Evolutionary conservation across 768 basidiomycete genomes (phyloP), one percentile per base, ranked within the genome.

Genomic region (Tephrocybe sp.): DNA sequence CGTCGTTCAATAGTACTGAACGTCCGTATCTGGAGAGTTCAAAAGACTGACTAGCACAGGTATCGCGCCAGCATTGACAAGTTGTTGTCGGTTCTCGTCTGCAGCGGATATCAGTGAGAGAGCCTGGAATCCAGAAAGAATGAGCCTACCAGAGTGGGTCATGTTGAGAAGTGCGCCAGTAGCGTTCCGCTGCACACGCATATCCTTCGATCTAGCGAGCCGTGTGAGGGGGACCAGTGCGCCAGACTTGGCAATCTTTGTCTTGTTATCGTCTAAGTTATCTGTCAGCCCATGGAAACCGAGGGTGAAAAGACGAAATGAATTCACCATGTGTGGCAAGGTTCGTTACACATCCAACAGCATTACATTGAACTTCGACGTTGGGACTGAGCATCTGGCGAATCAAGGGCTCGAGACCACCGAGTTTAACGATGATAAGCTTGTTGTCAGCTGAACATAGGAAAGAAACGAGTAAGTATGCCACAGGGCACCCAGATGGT

Each of bases 1-100:
- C 11, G 97, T 99, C 5, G 97, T 99, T 71, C 97, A 99, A 67
- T 99, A 99, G 65, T 99, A 99, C 68, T 99, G 97, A 2, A 99
- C 97, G 65, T 99, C 97, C n/a, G 97, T 99, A 67, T 99, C 97
- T 42, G 90, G 85, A 4, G 92, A 94, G 65, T 95, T 97, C 56
- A 99, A 76, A 28, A 99, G 78, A 63, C 88, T 88, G 58, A 99
- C 97, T 10, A 96, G 81, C 25, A 99, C 97, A 14, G 97, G 97
- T 53, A 99, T 98, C 18, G 97, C 97, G 3, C 97, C 97, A 24
- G 97, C 97, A 58, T 93, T 94, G 59, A 99, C 97, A 49, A 99
- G 87, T 61, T 98, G 96, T 63, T 98, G 96, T 48, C 97, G 79
- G 68, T 99, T 99, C 74, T 99, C 97, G 65, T 99, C 97, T 95